These are phyloP conservation scores for Bimuria novae-zelandiae DNA, from an alignment of 2,329 filamentous ascomycete genomes.

Conservation along the genomic window DNA sequence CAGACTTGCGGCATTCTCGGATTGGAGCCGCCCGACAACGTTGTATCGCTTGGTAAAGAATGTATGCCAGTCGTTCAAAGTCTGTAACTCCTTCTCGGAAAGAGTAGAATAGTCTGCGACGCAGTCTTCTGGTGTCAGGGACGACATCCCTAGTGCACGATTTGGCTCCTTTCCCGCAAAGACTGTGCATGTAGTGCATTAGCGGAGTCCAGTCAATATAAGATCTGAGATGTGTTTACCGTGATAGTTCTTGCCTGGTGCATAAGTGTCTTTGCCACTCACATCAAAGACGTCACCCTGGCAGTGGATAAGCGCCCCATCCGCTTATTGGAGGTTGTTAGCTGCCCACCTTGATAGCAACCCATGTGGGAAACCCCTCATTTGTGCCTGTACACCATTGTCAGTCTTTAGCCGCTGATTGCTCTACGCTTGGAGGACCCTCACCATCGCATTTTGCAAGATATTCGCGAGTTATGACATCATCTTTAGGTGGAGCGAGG, in stretches of 20 bases:
- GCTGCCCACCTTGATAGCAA: slow-evolving; percentile 60
- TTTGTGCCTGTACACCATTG: slow-evolving; percentile 60
- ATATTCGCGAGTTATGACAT: slow-evolving; percentile 79
- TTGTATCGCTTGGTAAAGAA: slow-evolving; percentile 99
- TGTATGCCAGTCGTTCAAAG: slow-evolving; percentile 88
- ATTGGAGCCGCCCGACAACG: slow-evolving; percentile 65
- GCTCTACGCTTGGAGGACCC: slow-evolving; percentile 27
- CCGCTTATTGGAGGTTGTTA: neutral
- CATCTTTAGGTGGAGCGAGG: slow-evolving; percentile 83
- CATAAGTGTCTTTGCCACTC: slow-evolving; percentile 84
- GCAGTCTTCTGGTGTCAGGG: slow-evolving; percentile 83
- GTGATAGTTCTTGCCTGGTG: slow-evolving; percentile 79
- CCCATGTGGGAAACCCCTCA: slow-evolving; percentile 62
- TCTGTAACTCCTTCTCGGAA: slow-evolving; percentile 80
- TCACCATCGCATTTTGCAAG: slow-evolving; percentile 82
- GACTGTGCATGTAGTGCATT: slow-evolving; percentile 59
- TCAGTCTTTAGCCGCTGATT: neutral
- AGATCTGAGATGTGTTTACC: slow-evolving; percentile 60
- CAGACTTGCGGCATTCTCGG: slow-evolving; percentile 16
- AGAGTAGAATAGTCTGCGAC: slow-evolving; percentile 80
- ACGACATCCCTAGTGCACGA: slow-evolving; percentile 84
- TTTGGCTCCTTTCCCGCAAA: slow-evolving; percentile 97
- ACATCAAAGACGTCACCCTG: slow-evolving; percentile 95
- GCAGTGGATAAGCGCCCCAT: slow-evolving; percentile 9
- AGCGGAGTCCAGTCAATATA: neutral